These are phyloP conservation scores for Rhizophagus sp. DNA, from an alignment of 192 early-diverging fungal species.

Conservation along the genomic window DNA sequence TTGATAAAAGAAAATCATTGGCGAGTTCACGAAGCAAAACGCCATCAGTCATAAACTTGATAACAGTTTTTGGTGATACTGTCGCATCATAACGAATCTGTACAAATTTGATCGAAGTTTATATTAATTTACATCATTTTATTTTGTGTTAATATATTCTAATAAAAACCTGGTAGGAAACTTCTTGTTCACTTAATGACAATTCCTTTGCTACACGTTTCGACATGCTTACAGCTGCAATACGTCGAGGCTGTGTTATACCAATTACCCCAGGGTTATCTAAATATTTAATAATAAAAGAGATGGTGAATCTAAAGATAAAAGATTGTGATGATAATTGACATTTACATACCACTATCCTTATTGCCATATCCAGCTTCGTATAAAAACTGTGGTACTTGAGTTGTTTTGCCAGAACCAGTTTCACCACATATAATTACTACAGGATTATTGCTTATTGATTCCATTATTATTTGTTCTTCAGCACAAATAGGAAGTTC, in stretches of 20 bases:
- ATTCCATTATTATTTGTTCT: slow-evolving; percentile 99
- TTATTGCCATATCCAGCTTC: slow-evolving; percentile 97
- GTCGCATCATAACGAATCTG: slow-evolving; percentile 93
- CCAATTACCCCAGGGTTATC: slow-evolving; percentile 89
- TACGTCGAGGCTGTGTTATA: slow-evolving; percentile 97
- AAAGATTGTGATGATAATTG: neutral
- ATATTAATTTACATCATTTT: neutral
- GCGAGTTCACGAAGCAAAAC: slow-evolving; percentile 94
- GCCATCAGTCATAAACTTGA: slow-evolving; percentile 99
- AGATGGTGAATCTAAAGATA: neutral
- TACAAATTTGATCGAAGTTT: slow-evolving; percentile 36
- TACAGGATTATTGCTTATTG: slow-evolving; percentile 82
- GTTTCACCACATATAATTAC: slow-evolving; percentile 98
- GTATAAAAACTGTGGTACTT: slow-evolving; percentile 96
- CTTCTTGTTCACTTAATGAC: slow-evolving; percentile 65
- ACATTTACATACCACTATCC: slow-evolving; percentile 47
- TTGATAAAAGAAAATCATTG: slow-evolving; percentile 81
- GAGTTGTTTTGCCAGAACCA: slow-evolving; percentile 95
- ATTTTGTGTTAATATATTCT: neutral
- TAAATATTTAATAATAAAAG: slow-evolving; percentile 16
- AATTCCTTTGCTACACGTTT: slow-evolving; percentile 93
- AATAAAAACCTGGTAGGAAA: slow-evolving; percentile 63
- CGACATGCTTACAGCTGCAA: slow-evolving; percentile 97
- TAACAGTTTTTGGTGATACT: slow-evolving; percentile 69
- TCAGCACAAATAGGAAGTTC: slow-evolving; percentile 90